Conservation (phyloP, 2,329 filamentous ascomycete genomes). For the Orbilia brochopaga region DNA sequence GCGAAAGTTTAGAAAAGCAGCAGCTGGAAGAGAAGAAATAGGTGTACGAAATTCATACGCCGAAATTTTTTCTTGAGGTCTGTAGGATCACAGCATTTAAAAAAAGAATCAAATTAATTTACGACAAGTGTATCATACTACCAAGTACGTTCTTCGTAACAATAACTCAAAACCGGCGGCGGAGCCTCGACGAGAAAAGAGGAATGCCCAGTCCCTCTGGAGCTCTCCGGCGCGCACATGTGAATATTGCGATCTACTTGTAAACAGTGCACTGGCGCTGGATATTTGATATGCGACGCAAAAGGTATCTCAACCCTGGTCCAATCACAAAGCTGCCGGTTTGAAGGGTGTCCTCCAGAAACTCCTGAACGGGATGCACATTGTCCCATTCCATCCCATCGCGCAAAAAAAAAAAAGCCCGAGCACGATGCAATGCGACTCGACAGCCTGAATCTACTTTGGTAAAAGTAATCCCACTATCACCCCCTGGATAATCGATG, state of each 20-base stretch:
- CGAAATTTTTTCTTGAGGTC: neutral
- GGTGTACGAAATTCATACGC: neutral
- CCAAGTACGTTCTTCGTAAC: too few relatives aligned
- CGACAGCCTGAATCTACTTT: too few relatives aligned
- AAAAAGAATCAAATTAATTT: neutral
- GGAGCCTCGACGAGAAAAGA: constrained; percentile 7
- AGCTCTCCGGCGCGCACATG: neutral
- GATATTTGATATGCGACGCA: constrained; percentile 9
- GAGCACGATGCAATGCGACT: too few relatives aligned
- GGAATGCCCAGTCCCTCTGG: neutral
- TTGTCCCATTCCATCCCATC: constrained; percentile 8
- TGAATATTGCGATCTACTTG: neutral
- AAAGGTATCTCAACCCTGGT: constrained; percentile 12
- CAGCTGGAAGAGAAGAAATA: neutral
- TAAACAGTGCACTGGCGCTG: constrained; percentile 10
- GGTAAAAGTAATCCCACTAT: too few relatives aligned
- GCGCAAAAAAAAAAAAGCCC: constrained; percentile 16
- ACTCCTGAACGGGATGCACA: constrained; percentile 31
- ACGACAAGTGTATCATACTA: too few relatives aligned
- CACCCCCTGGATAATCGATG: constrained; percentile 15
- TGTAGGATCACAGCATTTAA: neutral
- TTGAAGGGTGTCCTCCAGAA: constrained; percentile 11
- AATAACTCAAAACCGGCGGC: neutral
- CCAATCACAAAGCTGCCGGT: constrained; percentile 9
- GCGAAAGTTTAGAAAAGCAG: neutral